phyloP scores from a whole-genome alignment of 2,329 filamentous ascomycete genomes.

The Pestalotiopsis sp. region DNA sequence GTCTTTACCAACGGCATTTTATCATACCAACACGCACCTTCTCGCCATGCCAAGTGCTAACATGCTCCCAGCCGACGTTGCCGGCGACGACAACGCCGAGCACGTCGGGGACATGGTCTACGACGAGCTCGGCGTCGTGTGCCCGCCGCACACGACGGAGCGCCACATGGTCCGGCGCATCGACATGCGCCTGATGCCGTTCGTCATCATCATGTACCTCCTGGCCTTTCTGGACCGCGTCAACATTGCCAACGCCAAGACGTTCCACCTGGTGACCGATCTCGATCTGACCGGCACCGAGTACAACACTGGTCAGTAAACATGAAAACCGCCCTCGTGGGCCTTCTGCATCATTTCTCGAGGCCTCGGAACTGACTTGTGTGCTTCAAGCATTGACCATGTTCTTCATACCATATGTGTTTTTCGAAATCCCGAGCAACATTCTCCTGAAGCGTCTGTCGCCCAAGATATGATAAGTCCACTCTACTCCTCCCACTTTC shows the following conservation, averaged over 20 bases:
- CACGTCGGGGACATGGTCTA: constrained; percentile 25
- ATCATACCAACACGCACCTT: neutral
- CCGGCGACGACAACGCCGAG: constrained; percentile 27
- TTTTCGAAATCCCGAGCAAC: constrained; percentile 74
- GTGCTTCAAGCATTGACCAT: constrained; percentile 60
- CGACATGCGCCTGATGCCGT: constrained; percentile 72
- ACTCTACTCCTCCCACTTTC: neutral
- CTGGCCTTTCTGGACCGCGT: constrained; percentile 58
- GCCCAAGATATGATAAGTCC: constrained; percentile 31
- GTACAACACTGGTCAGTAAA: constrained; percentile 64
- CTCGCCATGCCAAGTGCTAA: neutral
- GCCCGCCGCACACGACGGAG: constrained; percentile 62
- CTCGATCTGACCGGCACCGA: constrained; percentile 59
- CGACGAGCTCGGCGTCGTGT: constrained; percentile 36
- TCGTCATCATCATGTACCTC: constrained; percentile 64
- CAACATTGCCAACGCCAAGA: constrained; percentile 77
- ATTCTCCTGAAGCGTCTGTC: constrained; percentile 66
- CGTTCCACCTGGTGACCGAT: constrained; percentile 67
- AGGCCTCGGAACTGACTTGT: constrained; percentile 10
- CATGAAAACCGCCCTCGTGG: neutral
- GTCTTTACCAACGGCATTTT: neutral
- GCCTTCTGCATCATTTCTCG: no score
- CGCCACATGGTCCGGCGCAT: constrained; percentile 68
- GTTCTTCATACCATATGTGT: constrained; percentile 79
- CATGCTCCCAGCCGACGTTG: constrained; percentile 16